Conservation (phyloP, 306 rosid genomes). For the Leucaena leucocephala region DNA sequence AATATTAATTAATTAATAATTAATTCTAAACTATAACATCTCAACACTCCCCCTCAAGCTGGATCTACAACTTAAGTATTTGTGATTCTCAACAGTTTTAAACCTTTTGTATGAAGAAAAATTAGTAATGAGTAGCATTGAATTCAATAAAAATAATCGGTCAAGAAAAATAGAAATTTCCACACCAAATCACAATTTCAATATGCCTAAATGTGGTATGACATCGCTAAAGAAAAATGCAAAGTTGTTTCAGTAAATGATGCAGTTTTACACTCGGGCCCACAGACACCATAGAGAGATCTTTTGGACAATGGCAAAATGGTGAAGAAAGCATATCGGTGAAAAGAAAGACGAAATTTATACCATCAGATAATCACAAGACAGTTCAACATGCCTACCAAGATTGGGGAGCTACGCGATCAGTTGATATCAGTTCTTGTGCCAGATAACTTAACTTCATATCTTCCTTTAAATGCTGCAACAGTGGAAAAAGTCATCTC, state of each 20-base stretch:
- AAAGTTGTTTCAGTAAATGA: not conserved
- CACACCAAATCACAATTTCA: slow-evolving; percentile 26
- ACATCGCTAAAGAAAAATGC: slow-evolving; percentile 15
- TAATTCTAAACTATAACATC: no score
- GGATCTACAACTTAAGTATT: no score
- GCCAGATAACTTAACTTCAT: slow-evolving; percentile 97
- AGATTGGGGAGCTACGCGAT: slow-evolving; percentile 94
- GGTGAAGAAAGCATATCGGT: slow-evolving; percentile 3
- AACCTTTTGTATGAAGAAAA: slow-evolving; percentile 14
- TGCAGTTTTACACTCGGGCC: not conserved
- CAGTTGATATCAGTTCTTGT: slow-evolving; percentile 85
- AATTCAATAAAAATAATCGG: not conserved
- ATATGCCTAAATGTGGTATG: slow-evolving; percentile 25
- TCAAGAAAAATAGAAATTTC: not conserved
- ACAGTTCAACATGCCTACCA: slow-evolving; percentile 73
- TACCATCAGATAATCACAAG: slow-evolving; percentile 32
- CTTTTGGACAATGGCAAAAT: slow-evolving; percentile 16
- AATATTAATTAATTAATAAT: no score
- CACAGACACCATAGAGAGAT: not conserved
- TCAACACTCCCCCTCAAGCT: no score
- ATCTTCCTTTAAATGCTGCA: slow-evolving; percentile 99
- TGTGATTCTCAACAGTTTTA: no score
- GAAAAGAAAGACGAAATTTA: slow-evolving; percentile 7
- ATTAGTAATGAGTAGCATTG: not conserved
- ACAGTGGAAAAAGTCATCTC: slow-evolving; percentile 23